Base-by-base conservation (phyloP, 768 basidiomycete genomes). In the Auricularia cornea region DNA sequence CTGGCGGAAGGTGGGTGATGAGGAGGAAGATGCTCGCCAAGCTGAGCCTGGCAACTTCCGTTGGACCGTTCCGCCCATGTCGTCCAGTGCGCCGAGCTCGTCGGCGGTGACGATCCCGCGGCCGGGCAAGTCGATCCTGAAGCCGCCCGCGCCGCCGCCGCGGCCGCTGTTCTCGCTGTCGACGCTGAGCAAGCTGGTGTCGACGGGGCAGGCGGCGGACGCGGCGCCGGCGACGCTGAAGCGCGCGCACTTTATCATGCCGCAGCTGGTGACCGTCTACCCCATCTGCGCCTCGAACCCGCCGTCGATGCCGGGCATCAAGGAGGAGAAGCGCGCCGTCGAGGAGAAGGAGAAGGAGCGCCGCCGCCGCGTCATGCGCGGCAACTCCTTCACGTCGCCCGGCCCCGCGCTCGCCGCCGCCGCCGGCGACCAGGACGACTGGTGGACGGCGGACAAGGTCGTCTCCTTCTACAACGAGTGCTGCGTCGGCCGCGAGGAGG, bases 191-290 rank as follows among this genome's bases (percentile, higher is more conserved):
- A 84, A 86, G 63, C 86, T 92, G 71, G 76, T 92, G 28, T 90
- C 89, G 16, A 82, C 61, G 16, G 57, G 82, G 0, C 85, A 83
- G 54, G 69, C 59, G 59, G 66, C 68, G 48, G 60, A 64, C 16
- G 68, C 62, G 35, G 74, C 74, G 59, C 83, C 84, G 69, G 78
- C 83, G 56, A 73, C 90, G 12, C 80, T 96, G 66, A 93, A 91
- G 70, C 78, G 91, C 59, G 97, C 95, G 0, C 91, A 96, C 69
- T 98, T 98, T 72, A 90, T 96, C 67, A 78, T 97, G 14, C 92
- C 92, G 0, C 83, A 90, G 68, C 83, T 97, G 68, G 86, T 85
- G 33, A 90, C 90, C 28, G 85, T 94, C 33, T 98, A 98, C 73
- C 94, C 94, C 0, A 95, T 98, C 72, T 90, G 89, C 30, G 85